Evolutionary conservation across 495 filamentous ascomycete species (phyloP), one percentile per base, ranked within the genome.

Genomic region (Xylaria sp.): DNA sequence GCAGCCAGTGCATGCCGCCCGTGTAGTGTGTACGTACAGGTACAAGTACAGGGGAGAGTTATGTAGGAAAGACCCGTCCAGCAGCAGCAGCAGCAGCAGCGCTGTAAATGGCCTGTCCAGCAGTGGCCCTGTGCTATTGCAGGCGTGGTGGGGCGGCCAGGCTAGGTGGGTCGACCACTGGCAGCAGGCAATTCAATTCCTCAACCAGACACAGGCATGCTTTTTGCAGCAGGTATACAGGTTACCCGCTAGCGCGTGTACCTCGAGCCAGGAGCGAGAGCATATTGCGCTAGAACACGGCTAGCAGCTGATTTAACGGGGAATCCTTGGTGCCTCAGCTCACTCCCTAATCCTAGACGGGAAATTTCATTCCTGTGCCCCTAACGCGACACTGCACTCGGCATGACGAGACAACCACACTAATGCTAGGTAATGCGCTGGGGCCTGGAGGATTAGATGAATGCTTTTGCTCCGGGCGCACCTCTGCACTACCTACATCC

Each of bases 321-420:
- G 46, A 41, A 67, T 67, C 62, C 62, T 46, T 66, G 44, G 44
- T 17, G 64, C 64, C 15, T 67, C 64, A 67, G 64, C 64, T 67
- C 35, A 55, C 7, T 21, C 64, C 48, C 46, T 55, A 55, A 29
- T 53, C 64, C 64, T n/a, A 31, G 43, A 43, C n/a, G 48, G 64
- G 64, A 55, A 43, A 50, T 67, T 31, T 40, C n/a, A 67, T 67
- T n/a, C 35, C 35, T 37, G 35, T 37, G 35, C 59, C 37, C 59
- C 59, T 62, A 62, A 62, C 57, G 57, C 57, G 57, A 59, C 57
- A 37, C 57, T 35, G 57, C 57, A 40, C 33, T 37, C n/a, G 29
- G 55, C 55, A 58, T 58, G 37, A 37, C 31, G 55, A 58, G 55
- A 37, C 55, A 19, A 37, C 57, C 31, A 14, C 31, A 21, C 57